Percentiles rank a stretch among this genome's conserved stretches.
phyloP scores from a whole-genome alignment of 2,329 filamentous ascomycete species.

The Nemania sp. region DNA sequence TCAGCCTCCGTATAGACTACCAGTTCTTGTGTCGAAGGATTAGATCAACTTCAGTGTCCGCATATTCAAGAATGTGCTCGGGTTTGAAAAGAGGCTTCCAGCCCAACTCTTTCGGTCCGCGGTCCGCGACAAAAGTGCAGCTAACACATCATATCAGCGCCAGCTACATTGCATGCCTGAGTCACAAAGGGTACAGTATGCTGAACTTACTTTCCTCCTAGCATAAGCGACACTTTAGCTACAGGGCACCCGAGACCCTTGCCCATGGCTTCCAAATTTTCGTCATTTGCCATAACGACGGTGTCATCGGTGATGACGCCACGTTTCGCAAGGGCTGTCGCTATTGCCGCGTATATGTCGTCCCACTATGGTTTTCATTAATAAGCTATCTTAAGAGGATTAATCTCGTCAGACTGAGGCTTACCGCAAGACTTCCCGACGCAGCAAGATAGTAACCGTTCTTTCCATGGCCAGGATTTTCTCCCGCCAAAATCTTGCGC shows the following conservation, averaged over 20 bases:
- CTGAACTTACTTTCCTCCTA: conserved; percentile 48
- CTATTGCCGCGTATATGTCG: conserved; percentile 53
- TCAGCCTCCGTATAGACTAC: neutral
- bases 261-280: conserved; percentile 46
- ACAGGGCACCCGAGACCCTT: conserved; percentile 41
- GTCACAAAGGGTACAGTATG: neutral
- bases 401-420: neutral
- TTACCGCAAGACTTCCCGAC: conserved; percentile 47
- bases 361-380: conserved; percentile 43
- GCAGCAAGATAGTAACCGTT: conserved; percentile 56
- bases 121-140: conserved; percentile 48
- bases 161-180: neutral
- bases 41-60: conserved; percentile 50
- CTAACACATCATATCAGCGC: conserved; percentile 25
- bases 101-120: conserved; percentile 45
- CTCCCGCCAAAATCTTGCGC: conserved; percentile 46
- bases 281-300: conserved; percentile 43
- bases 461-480: conserved; percentile 44
- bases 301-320: conserved; percentile 43
- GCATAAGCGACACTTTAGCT: conserved; percentile 43
- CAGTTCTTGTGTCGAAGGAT: conserved; percentile 40
- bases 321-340: conserved; percentile 44
- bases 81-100: conserved; percentile 49
- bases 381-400: neutral
- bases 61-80: conserved; percentile 50